These are phyloP conservation scores for Aspergillus ochraceoroseus DNA, from an alignment of 2,329 filamentous ascomycete species.

Conservation along the genomic window DNA sequence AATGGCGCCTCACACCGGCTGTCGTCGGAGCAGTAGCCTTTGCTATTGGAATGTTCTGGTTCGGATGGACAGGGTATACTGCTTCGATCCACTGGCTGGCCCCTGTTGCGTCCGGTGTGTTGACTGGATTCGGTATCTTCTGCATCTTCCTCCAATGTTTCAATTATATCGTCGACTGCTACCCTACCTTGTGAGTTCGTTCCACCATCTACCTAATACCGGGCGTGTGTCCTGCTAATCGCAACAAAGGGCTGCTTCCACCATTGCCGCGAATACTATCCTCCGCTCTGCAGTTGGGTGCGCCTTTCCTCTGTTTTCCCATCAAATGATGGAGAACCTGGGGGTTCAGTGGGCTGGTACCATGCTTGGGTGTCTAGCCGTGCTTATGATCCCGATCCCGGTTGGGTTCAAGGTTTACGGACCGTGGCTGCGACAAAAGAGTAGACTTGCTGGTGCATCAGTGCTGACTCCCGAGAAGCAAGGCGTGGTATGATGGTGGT, in stretches of 20 bases:
- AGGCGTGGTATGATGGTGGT: too few relatives aligned
- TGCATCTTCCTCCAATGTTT: slow-evolving; percentile 14
- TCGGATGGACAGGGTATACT: slow-evolving; percentile 36
- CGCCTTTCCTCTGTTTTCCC: slow-evolving; percentile 39
- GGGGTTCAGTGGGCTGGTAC: slow-evolving; percentile 40
- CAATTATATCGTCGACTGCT: slow-evolving; percentile 41
- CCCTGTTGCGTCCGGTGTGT: slow-evolving; percentile 2
- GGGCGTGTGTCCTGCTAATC: not conserved
- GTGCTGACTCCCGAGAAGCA: too few relatives aligned
- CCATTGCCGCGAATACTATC: slow-evolving; percentile 40
- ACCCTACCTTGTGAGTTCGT: slow-evolving; percentile 37
- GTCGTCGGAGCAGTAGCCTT: slow-evolving; percentile 35
- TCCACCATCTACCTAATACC: too few relatives aligned
- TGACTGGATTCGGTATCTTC: slow-evolving; percentile 12
- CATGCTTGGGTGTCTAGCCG: slow-evolving; percentile 36
- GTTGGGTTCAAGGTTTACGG: slow-evolving; percentile 33
- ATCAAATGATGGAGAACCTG: slow-evolving; percentile 39
- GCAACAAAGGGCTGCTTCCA: slow-evolving; percentile 35
- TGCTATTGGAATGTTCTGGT: slow-evolving; percentile 38
- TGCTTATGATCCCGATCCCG: slow-evolving; percentile 38
- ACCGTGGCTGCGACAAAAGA: slow-evolving; percentile 28
- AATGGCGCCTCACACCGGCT: slow-evolving; percentile 34
- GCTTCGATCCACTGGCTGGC: slow-evolving; percentile 31
- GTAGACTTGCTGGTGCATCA: slow-evolving; percentile 26
- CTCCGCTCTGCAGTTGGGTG: slow-evolving; percentile 38